A percentile compares a stretch with the other conserved stretches of the same genome.
phyloP scores from a whole-genome alignment of 2,329 filamentous ascomycete species.

The Huntiella decipiens region DNA sequence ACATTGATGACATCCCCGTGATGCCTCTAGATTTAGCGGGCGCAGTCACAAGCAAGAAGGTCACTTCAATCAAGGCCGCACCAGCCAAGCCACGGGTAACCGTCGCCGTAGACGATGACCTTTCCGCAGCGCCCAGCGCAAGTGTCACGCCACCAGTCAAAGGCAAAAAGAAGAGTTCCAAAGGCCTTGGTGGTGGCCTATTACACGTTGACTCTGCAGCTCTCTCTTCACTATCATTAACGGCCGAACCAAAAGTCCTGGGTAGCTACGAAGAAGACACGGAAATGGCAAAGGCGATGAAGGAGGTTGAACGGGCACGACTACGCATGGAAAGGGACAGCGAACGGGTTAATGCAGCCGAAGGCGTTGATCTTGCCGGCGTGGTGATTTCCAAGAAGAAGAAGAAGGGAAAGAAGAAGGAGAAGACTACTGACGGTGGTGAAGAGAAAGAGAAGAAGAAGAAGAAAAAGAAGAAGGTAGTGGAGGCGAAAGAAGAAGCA shows the following conservation, averaged over 20 bases:
- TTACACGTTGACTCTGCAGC: slow-evolving; percentile 77
- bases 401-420: slow-evolving; percentile 30
- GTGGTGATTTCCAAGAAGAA: slow-evolving; percentile 49
- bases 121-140: slow-evolving; percentile 38
- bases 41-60: slow-evolving; percentile 16
- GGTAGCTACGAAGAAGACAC: slow-evolving; percentile 47
- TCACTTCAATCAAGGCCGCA: slow-evolving; percentile 18
- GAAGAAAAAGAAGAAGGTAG: slow-evolving; percentile 16
- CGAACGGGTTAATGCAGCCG: slow-evolving; percentile 52
- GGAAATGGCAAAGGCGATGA: slow-evolving; percentile 76
- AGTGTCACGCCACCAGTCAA: slow-evolving; percentile 16
- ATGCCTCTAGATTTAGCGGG: slow-evolving; percentile 71
- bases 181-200: slow-evolving; percentile 27
- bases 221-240: slow-evolving; percentile 22
- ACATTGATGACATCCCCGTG: slow-evolving; percentile 89
- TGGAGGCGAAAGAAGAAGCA: slow-evolving; percentile 4
- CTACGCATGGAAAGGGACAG: slow-evolving; percentile 77
- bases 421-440: slow-evolving; percentile 12
- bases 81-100: slow-evolving; percentile 41
- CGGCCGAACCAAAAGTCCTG: too few relatives aligned
- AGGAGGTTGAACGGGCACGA: slow-evolving; percentile 68
- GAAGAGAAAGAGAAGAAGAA: slow-evolving; percentile 17
- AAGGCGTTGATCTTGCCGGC: slow-evolving; percentile 47
- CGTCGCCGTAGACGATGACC: slow-evolving; percentile 55
- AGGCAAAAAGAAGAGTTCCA: slow-evolving; percentile 30